phyloP scores from a whole-genome alignment of 495 filamentous ascomycete species.

The Penicillium ochrochloron region DNA sequence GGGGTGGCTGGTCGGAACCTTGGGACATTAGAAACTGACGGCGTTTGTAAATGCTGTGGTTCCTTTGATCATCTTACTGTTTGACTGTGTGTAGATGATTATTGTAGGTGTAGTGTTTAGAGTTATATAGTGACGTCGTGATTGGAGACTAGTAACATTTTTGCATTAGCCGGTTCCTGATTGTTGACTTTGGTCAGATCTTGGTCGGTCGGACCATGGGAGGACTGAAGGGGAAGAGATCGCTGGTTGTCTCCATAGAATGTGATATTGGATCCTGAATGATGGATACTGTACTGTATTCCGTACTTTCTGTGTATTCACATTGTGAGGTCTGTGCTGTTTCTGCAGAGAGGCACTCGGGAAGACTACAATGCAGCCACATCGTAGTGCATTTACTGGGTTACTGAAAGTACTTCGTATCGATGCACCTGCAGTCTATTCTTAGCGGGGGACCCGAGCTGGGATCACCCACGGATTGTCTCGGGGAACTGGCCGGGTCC shows the following conservation, averaged over 20 bases:
- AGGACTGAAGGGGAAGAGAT: background rate
- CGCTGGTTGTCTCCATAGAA: background rate
- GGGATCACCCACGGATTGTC: slow-evolving; percentile 8
- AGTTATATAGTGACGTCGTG: background rate
- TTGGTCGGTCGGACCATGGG: background rate
- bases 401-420: background rate
- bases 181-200: background rate
- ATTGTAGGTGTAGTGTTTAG: background rate
- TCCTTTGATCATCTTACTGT: background rate
- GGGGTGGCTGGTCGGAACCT: slow-evolving; percentile 13
- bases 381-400: background rate
- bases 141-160: background rate
- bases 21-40: background rate
- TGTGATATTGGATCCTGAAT: background rate
- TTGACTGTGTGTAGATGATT: background rate
- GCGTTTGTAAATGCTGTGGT: background rate
- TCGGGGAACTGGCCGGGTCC: slow-evolving; percentile 8
- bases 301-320: background rate
- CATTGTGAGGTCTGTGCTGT: background rate
- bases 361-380: background rate
- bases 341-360: background rate
- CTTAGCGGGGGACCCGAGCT: slow-evolving; percentile 3
- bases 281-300: background rate
- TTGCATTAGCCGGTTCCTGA: background rate
- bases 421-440: background rate